Evolutionary conservation across 805 yeast genomes (phyloP), one percentile per base, ranked within the genome.

Genomic region (Blastobotrys robertii): DNA sequence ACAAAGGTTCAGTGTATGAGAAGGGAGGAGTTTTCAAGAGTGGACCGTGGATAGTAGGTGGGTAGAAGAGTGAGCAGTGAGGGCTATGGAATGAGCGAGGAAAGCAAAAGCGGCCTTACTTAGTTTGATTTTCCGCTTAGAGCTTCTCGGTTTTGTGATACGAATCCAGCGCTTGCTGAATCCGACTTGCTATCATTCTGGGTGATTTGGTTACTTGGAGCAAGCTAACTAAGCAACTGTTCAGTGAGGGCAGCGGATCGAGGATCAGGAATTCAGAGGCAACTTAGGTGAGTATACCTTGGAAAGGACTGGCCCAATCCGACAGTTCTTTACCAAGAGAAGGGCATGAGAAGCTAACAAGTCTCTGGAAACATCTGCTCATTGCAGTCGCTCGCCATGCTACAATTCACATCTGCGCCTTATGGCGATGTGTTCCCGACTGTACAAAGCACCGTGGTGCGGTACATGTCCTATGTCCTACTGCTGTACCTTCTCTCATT

Each of bases 401-500:
- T 22, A n/a, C 39, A 36, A 29, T 16, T 14, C 15, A 32, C 11
- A n/a, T 14, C 41, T 6, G n/a, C 40, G 8, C 14, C 10, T 19
- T 25, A 12, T 9, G 12, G 15, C 39, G 38, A 28, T 25, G n/a
- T 42, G 16, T 34, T 42, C 31, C 43, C 41, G 11, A 22, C 36
- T 3, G 35, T 49, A 15, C 53, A 50, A 46, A 37, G 39, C 37
- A 40, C 39, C 30, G 33, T 50, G 9, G 29, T 50, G 29, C 30
- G 51, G 30, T 11, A 30, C 28, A 37, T 50, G 7, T 49, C 48
- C 10, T 51, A 50, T 34, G 30, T 50, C 37, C 34, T 47, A 16
- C 13, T 51, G 16, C 37, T 50, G 6, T 62, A 62, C 44, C 43
- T 65, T n/a, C 48, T 54, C 10, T 55, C 69, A 25, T 60, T 65